These are phyloP conservation scores for Aurinia saxatilis DNA, from an alignment of 345 rosid genomes.

Conservation along the genomic window DNA sequence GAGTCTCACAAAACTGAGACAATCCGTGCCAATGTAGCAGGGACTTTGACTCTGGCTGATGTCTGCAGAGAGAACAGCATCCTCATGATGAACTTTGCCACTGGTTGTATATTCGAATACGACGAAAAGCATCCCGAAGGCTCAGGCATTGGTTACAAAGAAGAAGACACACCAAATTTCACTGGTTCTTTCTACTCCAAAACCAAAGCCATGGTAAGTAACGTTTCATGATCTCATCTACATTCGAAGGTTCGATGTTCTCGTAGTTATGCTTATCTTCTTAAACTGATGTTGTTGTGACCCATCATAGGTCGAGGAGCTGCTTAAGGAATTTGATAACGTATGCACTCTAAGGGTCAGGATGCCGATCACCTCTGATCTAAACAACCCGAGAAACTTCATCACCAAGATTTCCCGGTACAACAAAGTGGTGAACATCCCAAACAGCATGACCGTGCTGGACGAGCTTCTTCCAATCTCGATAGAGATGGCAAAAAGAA, in stretches of 20 bases:
- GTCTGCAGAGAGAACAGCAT: constrained; percentile 61
- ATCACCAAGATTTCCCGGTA: constrained; percentile 39
- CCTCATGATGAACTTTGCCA: constrained; percentile 55
- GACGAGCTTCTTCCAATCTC: constrained; percentile 51
- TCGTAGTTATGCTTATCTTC: neutral
- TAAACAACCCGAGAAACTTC: constrained; percentile 44
- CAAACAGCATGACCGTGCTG: constrained; percentile 53
- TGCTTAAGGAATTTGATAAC: constrained; percentile 38
- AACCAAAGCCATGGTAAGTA: constrained; percentile 74
- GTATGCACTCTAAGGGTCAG: constrained; percentile 45
- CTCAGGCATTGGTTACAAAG: constrained; percentile 56
- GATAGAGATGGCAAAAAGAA: constrained; percentile 48
- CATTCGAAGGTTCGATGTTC: neutral
- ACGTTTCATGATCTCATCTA: neutral
- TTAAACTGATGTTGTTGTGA: neutral
- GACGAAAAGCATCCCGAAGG: constrained; percentile 46
- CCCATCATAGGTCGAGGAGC: constrained; percentile 39
- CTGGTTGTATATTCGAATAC: constrained; percentile 74
- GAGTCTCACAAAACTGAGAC: constrained; percentile 64
- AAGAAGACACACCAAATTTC: constrained; percentile 63
- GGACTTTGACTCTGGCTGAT: constrained; percentile 59
- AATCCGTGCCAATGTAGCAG: constrained; percentile 57
- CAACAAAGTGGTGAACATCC: constrained; percentile 47
- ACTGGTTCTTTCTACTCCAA: constrained; percentile 62
- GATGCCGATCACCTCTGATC: constrained; percentile 50